Conservation (phyloP, 805 yeast species). For the Yamadazyma ubonensis region DNA sequence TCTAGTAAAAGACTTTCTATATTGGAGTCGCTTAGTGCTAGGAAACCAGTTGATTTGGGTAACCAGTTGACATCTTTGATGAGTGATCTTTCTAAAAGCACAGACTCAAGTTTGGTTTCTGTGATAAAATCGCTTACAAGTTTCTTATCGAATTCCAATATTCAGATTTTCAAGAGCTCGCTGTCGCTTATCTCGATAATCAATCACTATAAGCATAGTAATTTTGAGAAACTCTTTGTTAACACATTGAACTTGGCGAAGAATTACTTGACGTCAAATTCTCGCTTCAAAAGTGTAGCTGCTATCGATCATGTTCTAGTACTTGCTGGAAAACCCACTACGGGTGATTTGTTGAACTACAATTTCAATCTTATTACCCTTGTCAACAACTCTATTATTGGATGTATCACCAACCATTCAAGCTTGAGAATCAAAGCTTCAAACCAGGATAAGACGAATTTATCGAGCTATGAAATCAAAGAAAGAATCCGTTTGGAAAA, state of each 20-base stretch:
- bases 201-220: constrained; percentile 12
- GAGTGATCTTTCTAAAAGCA: constrained; percentile 10
- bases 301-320: constrained; percentile 17
- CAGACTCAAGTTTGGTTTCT: constrained; percentile 10
- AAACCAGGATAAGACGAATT: constrained; percentile 23
- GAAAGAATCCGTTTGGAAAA: constrained; percentile 66
- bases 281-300: constrained; percentile 11
- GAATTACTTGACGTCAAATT: constrained; percentile 12
- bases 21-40: constrained; percentile 4
- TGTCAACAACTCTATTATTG: constrained; percentile 20
- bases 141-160: constrained; percentile 16
- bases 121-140: constrained; percentile 16
- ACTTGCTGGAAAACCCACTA: constrained; percentile 13
- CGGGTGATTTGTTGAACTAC: constrained; percentile 12
- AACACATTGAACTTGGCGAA: constrained; percentile 15
- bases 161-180: constrained; percentile 16
- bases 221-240: constrained; percentile 12
- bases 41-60: constrained; percentile 15
- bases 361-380: constrained; percentile 13
- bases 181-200: constrained; percentile 15
- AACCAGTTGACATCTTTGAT: constrained; percentile 26
- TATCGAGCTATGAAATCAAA: constrained; percentile 40
- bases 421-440: constrained; percentile 17
- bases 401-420: constrained; percentile 26
- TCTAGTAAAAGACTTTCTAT: constrained; percentile 5